phyloP scores from a whole-genome alignment of 1,284 basidiomycete genomes.

The Microbotryomycetes sp. region DNA sequence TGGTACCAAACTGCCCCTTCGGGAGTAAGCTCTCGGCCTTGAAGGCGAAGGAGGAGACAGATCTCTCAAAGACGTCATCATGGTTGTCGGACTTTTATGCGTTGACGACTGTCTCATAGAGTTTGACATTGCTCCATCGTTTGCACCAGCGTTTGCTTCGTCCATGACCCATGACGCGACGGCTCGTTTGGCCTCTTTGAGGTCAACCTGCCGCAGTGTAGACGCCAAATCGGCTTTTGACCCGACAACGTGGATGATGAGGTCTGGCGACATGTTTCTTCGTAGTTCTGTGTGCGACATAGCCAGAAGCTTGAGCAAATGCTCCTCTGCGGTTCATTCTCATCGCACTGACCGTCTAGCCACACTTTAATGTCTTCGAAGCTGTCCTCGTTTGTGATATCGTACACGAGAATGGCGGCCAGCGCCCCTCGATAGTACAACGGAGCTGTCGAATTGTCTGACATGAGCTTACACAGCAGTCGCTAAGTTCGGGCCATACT shows the following conservation, averaged over 20 bases:
- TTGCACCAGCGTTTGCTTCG: constrained; percentile 40
- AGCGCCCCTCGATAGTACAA: constrained; percentile 99
- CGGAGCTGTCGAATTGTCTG: constrained; percentile 59
- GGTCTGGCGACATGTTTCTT: constrained; percentile 60
- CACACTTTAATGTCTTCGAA: constrained; percentile 89
- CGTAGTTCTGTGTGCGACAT: constrained; percentile 61
- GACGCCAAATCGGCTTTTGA: constrained; percentile 73
- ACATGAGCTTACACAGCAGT: neutral
- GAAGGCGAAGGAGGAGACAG: constrained; percentile 17
- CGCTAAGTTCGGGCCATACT: constrained; percentile 39
- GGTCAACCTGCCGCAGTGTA: constrained; percentile 54
- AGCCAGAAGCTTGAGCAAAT: neutral
- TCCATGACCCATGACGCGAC: constrained; percentile 35
- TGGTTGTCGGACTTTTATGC: neutral
- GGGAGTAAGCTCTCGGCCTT: constrained; percentile 2
- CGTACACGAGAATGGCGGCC: constrained; percentile 92
- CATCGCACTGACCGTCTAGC: constrained; percentile 77
- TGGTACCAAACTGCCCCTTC: constrained; percentile 6
- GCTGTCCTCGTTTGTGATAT: constrained; percentile 84
- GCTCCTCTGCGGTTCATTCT: too few species aligned
- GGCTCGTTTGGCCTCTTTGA: constrained; percentile 61
- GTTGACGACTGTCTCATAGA: neutral
- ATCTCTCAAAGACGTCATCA: constrained; percentile 43
- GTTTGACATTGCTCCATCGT: constrained; percentile 47
- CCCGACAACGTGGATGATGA: constrained; percentile 87